Percentiles rank a stretch among this genome's conserved stretches.
Conservation (phyloP, 1,284 basidiomycete genomes). For the Rhodotorula sp. region DNA sequence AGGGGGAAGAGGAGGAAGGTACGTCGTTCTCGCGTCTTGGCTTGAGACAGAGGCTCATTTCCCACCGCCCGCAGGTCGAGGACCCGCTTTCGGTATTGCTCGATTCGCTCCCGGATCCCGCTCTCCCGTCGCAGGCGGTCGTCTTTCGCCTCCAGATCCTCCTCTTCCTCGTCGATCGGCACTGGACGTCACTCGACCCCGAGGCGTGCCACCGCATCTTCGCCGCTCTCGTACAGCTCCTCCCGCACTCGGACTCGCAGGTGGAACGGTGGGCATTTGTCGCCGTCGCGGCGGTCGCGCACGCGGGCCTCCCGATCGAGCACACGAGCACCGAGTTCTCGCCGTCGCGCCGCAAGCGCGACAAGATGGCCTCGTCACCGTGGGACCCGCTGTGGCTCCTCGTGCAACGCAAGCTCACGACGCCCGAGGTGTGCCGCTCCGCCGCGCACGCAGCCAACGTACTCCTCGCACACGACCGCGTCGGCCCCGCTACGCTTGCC, state of each 20-base stretch:
- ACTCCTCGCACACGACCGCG: constrained; percentile 53
- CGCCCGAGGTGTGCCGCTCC: constrained; percentile 68
- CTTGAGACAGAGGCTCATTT: no score
- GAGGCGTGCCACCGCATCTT: constrained; percentile 63
- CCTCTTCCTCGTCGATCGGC: constrained; percentile 77
- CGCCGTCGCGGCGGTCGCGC: constrained; percentile 56
- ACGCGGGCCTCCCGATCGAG: constrained; percentile 7
- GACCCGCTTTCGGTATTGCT: constrained; percentile 64
- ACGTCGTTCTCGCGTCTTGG: not conserved
- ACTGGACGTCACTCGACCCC: constrained; percentile 67
- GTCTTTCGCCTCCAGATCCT: constrained; percentile 71
- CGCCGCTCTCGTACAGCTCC: constrained; percentile 60
- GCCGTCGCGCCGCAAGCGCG: not conserved
- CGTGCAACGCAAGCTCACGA: constrained; percentile 70
- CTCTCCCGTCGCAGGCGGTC: constrained; percentile 49
- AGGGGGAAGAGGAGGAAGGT: constrained; percentile 39
- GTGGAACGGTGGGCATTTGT: constrained; percentile 15
- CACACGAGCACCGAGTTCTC: not conserved
- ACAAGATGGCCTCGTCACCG: constrained; percentile 4
- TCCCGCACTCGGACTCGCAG: constrained; percentile 58
- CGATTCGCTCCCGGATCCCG: constrained; percentile 54
- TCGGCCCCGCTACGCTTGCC: constrained; percentile 63
- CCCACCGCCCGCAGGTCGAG: constrained; percentile 38
- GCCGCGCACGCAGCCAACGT: constrained; percentile 73
- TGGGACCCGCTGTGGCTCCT: constrained; percentile 83